Evolutionary conservation across 257 asterid genomes (phyloP), one percentile per base, ranked within the genome.

Genomic region (Leptodermis oblonga): DNA sequence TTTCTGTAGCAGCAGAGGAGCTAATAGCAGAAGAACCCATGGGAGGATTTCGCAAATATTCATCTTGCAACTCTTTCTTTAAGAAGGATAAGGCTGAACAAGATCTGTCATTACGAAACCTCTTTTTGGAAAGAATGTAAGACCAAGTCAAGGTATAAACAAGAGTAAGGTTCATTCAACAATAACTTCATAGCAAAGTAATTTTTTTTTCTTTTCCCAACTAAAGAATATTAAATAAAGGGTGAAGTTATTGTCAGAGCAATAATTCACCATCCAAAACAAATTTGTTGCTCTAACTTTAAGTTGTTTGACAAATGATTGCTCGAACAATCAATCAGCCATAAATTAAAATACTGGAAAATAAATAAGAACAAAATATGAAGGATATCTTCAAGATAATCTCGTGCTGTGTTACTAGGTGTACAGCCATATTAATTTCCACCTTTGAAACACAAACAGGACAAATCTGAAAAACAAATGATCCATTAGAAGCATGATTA

Each of bases 331-430:
- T 17, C 54, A 48, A 48, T 48, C n/a, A 41, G 53, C 66, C 37
- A 75, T 1, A 23, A 25, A 18, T 49, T 33, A 36, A 67, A 49
- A 10, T 30, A 25, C 46, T 25, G 23, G 18, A 4, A 55, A 62
- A 8, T 65, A 31, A 39, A 46, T 37, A 42, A 73, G 25, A n/a
- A n/a, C n/a, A 60, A 55, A 20, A 69, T 72, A 51, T 28, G 45
- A 92, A 92, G 98, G 98, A 92, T 92, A 92, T 92, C 65, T 86
- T 92, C 83, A 92, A 82, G 49, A 87, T 68, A 75, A 80, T 84
- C 83, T 86, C 90, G 11, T 92, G 97, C 68, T 86, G 93, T n/a
- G 86, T 78, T 73, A 92, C 84, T 62, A 92, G 88, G 61, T 92
- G 98, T 1, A 90, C 89, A 78, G 92, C 96, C 95, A 92, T 92